Base-by-base conservation (phyloP, 208 protist genomes). In the Sergeia podlipaevii region DNA sequence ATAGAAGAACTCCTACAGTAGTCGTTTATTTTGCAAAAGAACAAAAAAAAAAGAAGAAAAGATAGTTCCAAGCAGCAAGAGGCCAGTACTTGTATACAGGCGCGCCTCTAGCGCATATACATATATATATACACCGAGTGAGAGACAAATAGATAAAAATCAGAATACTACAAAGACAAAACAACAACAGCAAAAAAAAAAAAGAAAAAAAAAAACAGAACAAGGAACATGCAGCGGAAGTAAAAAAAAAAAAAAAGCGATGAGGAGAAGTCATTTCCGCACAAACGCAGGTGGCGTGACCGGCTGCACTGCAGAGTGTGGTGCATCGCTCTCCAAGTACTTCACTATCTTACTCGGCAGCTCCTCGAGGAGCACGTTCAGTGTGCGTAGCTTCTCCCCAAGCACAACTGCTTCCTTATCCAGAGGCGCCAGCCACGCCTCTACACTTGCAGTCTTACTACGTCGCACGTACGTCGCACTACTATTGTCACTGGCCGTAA, bases 261-360 rank as follows among this genome's bases (percentile, higher is more conserved):
- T 54, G 8, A 57, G n/a, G 23, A 52, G 30, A 32, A 56, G 39
- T 15, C 11, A 57, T 15, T 41, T 39, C 32, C 15, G 24, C 13
- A 60, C 18, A 56, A 7, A 26, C 21, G 15, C 11, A 34, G n/a
- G 27, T 10, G n/a, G n/a, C n/a, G n/a, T n/a, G n/a, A n/a, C n/a
- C n/a, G n/a, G n/a, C n/a, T 38, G 48, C 48, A 20, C 33, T 42
- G 4, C 48, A n/a, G n/a, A n/a, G n/a, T n/a, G n/a, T n/a, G n/a
- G n/a, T n/a, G n/a, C n/a, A n/a, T n/a, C n/a, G n/a, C n/a, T n/a
- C 47, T 80, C 73, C 3, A 70, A 54, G 28, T 69, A 74, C 24
- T 59, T 53, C n/a, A 74, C 65, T 21, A 75, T 65, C 32, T 58
- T 67, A 26, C 49, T 36, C 23, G 63, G 63, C 37, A 80, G 55